phyloP scores from a whole-genome alignment of 805 yeast genomes.

The Metschnikowia vanudenii region DNA sequence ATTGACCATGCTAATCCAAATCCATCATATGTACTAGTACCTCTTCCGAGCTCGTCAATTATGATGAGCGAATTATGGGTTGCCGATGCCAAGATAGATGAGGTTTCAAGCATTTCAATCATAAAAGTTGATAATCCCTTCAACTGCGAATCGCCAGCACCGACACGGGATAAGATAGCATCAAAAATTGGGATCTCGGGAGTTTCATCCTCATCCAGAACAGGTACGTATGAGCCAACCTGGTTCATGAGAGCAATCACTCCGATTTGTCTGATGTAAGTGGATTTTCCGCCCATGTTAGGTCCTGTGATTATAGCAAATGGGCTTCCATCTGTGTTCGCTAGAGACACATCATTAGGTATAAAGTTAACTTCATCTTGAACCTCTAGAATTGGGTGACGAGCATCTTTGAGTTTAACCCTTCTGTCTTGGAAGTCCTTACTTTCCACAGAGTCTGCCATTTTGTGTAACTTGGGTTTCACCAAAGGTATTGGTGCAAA shows the following conservation, averaged over 20 bases:
- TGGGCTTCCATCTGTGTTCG: slow-evolving; percentile 48
- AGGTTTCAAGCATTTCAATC: slow-evolving; percentile 95
- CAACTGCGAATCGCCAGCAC: slow-evolving; percentile 96
- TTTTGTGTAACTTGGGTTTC: slow-evolving; percentile 65
- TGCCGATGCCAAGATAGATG: slow-evolving; percentile 79
- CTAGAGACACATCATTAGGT: slow-evolving; percentile 79
- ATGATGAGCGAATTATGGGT: slow-evolving; percentile 77
- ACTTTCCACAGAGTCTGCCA: slow-evolving; percentile 32
- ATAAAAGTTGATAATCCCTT: slow-evolving; percentile 96
- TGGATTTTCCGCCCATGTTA: slow-evolving; percentile 96
- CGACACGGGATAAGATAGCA: slow-evolving; percentile 93
- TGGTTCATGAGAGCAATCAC: slow-evolving; percentile 85
- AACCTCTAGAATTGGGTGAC: slow-evolving; percentile 93
- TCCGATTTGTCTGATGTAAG: slow-evolving; percentile 87
- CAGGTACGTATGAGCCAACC: slow-evolving; percentile 87
- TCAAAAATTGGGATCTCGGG: slow-evolving; percentile 86
- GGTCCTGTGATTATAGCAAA: slow-evolving; percentile 92
- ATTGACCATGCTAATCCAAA: slow-evolving; percentile 98
- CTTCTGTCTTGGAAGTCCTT: slow-evolving; percentile 38
- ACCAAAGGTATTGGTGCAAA: slow-evolving; percentile 78
- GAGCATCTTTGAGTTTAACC: slow-evolving; percentile 64
- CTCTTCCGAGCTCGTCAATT: slow-evolving; percentile 95
- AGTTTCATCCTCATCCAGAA: slow-evolving; percentile 37
- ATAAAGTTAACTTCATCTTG: slow-evolving; percentile 91
- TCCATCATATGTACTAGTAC: slow-evolving; percentile 87